These are phyloP conservation scores for Nemania sp. DNA, from an alignment of 2,329 filamentous ascomycete genomes.

Conservation along the genomic window DNA sequence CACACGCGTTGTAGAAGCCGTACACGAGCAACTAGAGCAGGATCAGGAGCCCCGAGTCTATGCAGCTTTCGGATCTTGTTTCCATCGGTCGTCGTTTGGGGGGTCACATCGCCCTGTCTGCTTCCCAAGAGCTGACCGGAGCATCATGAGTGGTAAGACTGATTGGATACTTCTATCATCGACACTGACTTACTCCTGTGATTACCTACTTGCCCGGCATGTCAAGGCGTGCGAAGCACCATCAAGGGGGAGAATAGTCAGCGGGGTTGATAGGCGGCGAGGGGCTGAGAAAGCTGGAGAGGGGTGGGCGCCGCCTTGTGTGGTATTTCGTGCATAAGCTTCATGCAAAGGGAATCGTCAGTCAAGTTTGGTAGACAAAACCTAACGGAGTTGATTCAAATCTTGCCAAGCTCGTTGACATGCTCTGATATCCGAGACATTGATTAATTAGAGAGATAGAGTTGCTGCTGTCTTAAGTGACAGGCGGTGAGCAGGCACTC, in stretches of 20 bases:
- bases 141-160: neutral
- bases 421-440: neutral
- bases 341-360: neutral
- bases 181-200: neutral
- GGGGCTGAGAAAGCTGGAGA: constrained; percentile 5
- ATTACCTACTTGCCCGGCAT: neutral
- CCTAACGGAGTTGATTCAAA: neutral
- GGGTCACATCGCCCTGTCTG: neutral
- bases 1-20: constrained; percentile 4
- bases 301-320: neutral
- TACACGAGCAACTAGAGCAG: neutral
- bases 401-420: neutral
- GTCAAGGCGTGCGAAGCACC: neutral
- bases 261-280: neutral
- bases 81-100: neutral
- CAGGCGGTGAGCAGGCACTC: too few relatives aligned
- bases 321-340: constrained; percentile 8
- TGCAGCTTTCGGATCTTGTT: neutral
- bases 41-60: neutral
- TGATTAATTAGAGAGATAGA: neutral
- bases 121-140: neutral
- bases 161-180: neutral
- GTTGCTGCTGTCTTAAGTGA: neutral
- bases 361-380: neutral
- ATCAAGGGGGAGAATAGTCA: neutral